A percentile compares a stretch with the other conserved stretches of the same genome.
Conservation (phyloP, 139 green algal genomes). For the Chlamydomonas incerta region DNA sequence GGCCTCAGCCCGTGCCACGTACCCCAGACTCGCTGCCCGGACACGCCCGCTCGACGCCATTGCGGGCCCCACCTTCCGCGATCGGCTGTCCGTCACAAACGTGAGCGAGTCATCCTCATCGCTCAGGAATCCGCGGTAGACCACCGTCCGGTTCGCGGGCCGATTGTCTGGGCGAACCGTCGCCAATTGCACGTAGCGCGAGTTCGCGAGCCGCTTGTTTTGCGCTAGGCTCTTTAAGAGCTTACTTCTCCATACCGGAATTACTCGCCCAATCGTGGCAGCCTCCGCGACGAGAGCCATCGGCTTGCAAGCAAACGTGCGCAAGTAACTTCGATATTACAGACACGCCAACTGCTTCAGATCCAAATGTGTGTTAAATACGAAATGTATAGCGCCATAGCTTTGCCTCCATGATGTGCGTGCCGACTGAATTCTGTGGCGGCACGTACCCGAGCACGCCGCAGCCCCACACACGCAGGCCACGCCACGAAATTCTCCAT, state of each 20-base stretch:
- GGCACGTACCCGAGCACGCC: too few species aligned
- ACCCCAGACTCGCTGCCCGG: neutral
- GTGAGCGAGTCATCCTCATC: slow-evolving; percentile 65
- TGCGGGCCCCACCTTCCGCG: slow-evolving; percentile 56
- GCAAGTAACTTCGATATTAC: too few species aligned
- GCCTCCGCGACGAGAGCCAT: neutral
- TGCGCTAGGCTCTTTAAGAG: slow-evolving; percentile 33
- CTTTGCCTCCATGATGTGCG: too few species aligned
- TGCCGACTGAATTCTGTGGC: too few species aligned
- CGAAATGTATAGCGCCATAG: too few species aligned
- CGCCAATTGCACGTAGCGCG: slow-evolving; percentile 81
- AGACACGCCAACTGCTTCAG: too few species aligned
- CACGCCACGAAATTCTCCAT: too few species aligned
- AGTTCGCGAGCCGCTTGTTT: slow-evolving; percentile 37
- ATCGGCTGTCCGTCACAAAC: slow-evolving; percentile 76
- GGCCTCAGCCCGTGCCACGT: neutral
- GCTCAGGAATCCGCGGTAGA: slow-evolving; percentile 78
- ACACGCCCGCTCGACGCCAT: too few species aligned
- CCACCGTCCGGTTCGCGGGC: slow-evolving; percentile 82
- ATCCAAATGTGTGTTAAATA: too few species aligned
- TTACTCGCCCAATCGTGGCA: neutral
- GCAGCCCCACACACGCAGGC: too few species aligned
- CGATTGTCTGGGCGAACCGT: slow-evolving; percentile 75
- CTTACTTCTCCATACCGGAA: neutral
- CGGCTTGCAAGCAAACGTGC: too few species aligned